These are phyloP conservation scores for Endogone sp. DNA, from an alignment of 192 early-diverging fungal genomes.

Conservation along the genomic window DNA sequence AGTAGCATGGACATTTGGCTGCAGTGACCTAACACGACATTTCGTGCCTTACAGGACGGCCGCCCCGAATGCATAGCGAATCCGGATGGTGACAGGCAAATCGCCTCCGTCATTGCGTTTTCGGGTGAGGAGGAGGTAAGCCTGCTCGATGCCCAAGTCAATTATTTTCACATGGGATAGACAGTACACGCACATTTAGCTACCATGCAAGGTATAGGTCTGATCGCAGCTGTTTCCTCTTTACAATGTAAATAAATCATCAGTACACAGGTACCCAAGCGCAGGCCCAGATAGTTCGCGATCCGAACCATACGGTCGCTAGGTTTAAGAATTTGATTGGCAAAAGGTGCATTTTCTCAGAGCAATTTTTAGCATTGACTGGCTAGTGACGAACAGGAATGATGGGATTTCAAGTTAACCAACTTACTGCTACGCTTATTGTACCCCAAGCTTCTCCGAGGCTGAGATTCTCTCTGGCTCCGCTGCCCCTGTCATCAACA, in stretches of 20 bases:
- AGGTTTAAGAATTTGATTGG: slow-evolving; percentile 88
- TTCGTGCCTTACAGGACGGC: slow-evolving; percentile 46
- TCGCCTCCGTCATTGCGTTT: slow-evolving; percentile 92
- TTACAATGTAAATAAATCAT: not conserved
- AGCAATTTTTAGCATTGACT: not conserved
- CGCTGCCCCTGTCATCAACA: slow-evolving; percentile 52
- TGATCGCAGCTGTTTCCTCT: not conserved
- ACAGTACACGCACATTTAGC: too few relatives aligned
- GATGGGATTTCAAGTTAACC: too few relatives aligned
- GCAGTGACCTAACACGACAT: not conserved
- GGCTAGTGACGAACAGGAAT: too few relatives aligned
- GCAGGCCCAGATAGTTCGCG: slow-evolving; percentile 79
- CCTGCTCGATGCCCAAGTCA: slow-evolving; percentile 34
- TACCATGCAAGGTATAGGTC: too few relatives aligned
- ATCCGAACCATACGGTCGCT: slow-evolving; percentile 86
- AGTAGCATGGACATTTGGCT: slow-evolving; percentile 12
- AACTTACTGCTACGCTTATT: slow-evolving; percentile 1
- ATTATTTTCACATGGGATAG: too few relatives aligned
- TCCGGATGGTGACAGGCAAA: slow-evolving; percentile 96
- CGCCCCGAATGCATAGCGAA: slow-evolving; percentile 91
- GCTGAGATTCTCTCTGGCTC: slow-evolving; percentile 31
- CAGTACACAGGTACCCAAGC: slow-evolving; percentile 54
- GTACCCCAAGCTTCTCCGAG: slow-evolving; percentile 27
- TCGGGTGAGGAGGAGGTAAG: slow-evolving; percentile 84
- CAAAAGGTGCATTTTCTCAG: slow-evolving; percentile 52